These are phyloP conservation scores for Phenoliferia sp. DNA, from an alignment of 1,284 basidiomycete genomes.

Conservation along the genomic window DNA sequence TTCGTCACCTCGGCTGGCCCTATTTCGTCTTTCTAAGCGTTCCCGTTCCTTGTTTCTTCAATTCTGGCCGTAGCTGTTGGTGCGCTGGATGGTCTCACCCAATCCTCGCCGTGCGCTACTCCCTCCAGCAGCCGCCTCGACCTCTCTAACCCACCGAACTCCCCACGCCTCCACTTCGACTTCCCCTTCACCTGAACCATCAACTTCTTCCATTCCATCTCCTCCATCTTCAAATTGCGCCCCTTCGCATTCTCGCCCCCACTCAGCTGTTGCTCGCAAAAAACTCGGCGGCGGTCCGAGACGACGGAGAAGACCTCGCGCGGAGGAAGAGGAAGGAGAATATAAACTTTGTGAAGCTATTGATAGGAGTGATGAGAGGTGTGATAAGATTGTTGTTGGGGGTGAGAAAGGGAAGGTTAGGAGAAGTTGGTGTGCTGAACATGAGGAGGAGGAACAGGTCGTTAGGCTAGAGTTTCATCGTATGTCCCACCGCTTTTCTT, in stretches of 20 bases:
- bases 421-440: constrained; percentile 22
- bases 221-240: neutral
- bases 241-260: neutral
- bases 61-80: too few relatives aligned
- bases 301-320: neutral
- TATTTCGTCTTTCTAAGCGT: constrained; percentile 26
- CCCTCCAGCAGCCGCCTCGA: too few relatives aligned
- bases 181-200: neutral
- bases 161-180: neutral
- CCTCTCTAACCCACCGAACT: too few relatives aligned
- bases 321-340: neutral
- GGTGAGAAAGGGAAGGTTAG: constrained; percentile 31
- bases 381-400: constrained; percentile 28
- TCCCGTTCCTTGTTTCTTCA: constrained; percentile 30
- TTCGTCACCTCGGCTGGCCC: too few relatives aligned
- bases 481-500: constrained; percentile 15
- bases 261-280: neutral
- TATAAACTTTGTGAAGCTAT: constrained; percentile 27
- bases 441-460: constrained; percentile 26
- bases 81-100: too few relatives aligned
- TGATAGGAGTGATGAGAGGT: constrained; percentile 19
- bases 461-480: constrained; percentile 22
- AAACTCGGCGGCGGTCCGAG: neutral
- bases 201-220: neutral
- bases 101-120: too few relatives aligned